These are phyloP conservation scores for Astraeus odoratus DNA, from an alignment of 768 basidiomycete genomes.

Conservation along the genomic window DNA sequence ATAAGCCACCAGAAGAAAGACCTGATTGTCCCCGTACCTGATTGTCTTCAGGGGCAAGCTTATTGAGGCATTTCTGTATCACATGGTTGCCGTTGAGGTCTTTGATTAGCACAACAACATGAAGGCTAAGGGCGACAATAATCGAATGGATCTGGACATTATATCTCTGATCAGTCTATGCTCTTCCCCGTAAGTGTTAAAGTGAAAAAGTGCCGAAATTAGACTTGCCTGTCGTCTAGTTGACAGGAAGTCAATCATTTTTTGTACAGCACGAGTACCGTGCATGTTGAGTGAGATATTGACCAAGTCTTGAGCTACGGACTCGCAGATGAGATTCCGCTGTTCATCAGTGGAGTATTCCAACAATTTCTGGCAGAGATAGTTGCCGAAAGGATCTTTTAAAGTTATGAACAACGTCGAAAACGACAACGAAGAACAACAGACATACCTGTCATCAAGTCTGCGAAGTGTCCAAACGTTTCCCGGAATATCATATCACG, in stretches of 20 bases:
- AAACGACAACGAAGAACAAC: slow-evolving; percentile 2
- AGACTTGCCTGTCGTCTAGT: slow-evolving; percentile 83
- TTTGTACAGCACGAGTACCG: slow-evolving; percentile 97
- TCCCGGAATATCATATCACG: slow-evolving; percentile 99
- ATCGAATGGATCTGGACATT: slow-evolving; percentile 92
- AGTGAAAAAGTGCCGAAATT: slow-evolving; percentile 26
- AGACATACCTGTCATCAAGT: slow-evolving; percentile 87
- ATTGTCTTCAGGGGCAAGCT: slow-evolving; percentile 96
- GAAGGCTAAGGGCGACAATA: slow-evolving; percentile 92
- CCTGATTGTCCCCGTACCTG: slow-evolving; percentile 48
- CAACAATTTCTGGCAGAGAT: slow-evolving; percentile 94
- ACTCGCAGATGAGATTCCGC: slow-evolving; percentile 93
- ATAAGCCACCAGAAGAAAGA: not conserved
- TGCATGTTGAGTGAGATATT: slow-evolving; percentile 99
- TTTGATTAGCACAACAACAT: slow-evolving; percentile 99
- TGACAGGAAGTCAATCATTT: slow-evolving; percentile 99
- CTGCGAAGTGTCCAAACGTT: slow-evolving; percentile 95
- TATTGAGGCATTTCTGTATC: slow-evolving; percentile 98
- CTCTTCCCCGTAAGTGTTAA: slow-evolving; percentile 43
- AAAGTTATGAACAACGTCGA: slow-evolving; percentile 1
- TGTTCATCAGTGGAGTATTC: slow-evolving; percentile 98
- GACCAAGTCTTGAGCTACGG: slow-evolving; percentile 94
- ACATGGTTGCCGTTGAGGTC: slow-evolving; percentile 96
- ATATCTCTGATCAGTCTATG: slow-evolving; percentile 76
- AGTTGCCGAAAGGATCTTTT: slow-evolving; percentile 96